Conservation (phyloP, 257 asterid genomes). For the Solanum dulcamara region DNA sequence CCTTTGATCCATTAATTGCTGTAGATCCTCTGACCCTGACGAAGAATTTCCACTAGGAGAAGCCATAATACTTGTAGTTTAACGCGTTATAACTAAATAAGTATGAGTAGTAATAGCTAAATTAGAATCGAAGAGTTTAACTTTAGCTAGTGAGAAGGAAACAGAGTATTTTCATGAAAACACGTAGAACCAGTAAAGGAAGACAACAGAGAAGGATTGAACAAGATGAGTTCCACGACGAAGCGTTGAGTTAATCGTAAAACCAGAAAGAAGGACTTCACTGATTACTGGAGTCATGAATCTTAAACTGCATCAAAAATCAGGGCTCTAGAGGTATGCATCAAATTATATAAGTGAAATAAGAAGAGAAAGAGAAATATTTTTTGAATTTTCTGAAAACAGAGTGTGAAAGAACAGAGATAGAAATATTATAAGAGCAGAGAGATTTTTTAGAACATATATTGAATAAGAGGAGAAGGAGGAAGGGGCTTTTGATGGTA, state of each 20-base stretch:
- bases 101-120: background rate
- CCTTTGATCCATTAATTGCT: constrained; percentile 8
- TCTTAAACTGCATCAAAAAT: background rate
- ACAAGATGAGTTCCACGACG: constrained; percentile 32
- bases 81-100: background rate
- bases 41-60: constrained; percentile 18
- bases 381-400: background rate
- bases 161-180: constrained; percentile 14
- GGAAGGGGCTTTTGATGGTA: background rate
- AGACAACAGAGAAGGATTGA: constrained; percentile 33
- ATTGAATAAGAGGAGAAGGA: background rate
- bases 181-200: constrained; percentile 41
- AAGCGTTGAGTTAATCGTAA: constrained; percentile 23
- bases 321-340: background rate
- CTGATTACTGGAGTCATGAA: constrained; percentile 29
- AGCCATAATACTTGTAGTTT: background rate
- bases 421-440: background rate
- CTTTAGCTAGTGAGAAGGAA: background rate
- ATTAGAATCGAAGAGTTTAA: background rate
- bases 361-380: background rate
- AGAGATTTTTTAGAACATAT: background rate
- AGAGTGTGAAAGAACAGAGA: background rate
- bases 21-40: constrained; percentile 16
- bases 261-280: constrained; percentile 32
- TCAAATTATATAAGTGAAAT: background rate